Base-by-base conservation (phyloP, 1,284 basidiomycete species). In the Trichosporon sp. region DNA sequence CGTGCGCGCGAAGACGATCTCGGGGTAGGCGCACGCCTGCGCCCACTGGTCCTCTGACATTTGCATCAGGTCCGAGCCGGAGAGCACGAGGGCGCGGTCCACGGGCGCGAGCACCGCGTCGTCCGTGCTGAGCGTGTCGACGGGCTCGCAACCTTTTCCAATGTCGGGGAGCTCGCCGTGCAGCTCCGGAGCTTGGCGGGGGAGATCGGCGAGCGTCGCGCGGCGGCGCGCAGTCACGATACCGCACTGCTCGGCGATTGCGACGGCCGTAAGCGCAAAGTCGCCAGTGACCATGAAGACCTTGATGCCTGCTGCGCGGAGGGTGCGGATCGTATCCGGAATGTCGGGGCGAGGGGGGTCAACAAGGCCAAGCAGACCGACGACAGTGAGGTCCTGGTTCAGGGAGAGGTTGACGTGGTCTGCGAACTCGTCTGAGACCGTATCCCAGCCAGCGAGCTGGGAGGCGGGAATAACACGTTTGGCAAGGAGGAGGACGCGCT, bases 261-360 rank as follows among this genome's bases (percentile, higher is more conserved):
- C 88, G 2, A 80, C 74, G 12, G 79, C 78, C 1, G 85, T 86
- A 26, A 83, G 69, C 32, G 86, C 85, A 76, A 88, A 87, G 78
- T 89, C 85, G 78, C 90, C 90, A 1, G 90, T 91, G 69, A 92
- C 90, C 86, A 91, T 89, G 77, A 88, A 88, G 75, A 91, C 89
- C 21, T 90, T 85, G 65, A 89, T 88, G 6, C 89, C 89, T 1
- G 90, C 90, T 7, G 86, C 81, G 31, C 90, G 86, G 75, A 88
- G 87, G 43, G 84, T 85, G 2, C 77, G 85, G 85, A 81, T 87
- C 69, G 81, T 82, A 2, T 88, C 86, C 19, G 86, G 84, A 21
- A 89, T 89, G 74, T 91, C 90, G 10, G 85, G 80, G 51, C 88
- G 86, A 2, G 89, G 87, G 0, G 90, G 90, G 74, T 91, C 90